These are phyloP conservation scores for Pseudofabraea citricarpa DNA, from an alignment of 2,329 filamentous ascomycete species.

Conservation along the genomic window DNA sequence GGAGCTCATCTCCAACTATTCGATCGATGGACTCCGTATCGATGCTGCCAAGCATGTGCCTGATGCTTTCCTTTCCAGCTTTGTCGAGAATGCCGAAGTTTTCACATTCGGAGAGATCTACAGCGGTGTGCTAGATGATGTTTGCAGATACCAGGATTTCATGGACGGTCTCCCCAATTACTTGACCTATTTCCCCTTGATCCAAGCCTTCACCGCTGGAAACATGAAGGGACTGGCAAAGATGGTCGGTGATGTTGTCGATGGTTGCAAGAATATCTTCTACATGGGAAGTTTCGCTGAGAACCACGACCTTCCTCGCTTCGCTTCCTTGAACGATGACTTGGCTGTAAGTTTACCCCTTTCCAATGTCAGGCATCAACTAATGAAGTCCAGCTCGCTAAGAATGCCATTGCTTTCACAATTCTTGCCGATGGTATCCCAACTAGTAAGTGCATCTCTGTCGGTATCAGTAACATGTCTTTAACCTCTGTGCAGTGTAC, in stretches of 20 bases:
- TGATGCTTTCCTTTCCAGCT: constrained; percentile 32
- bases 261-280: not conserved
- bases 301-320: constrained; percentile 7
- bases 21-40: constrained; percentile 36
- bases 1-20: constrained; percentile 36
- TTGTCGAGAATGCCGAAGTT: constrained; percentile 28
- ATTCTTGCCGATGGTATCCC: constrained; percentile 44
- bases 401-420: constrained; percentile 41
- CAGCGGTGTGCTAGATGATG: constrained; percentile 30
- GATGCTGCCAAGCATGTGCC: constrained; percentile 37
- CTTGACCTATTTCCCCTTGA: constrained; percentile 25
- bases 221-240: constrained; percentile 4
- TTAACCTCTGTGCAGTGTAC: constrained; percentile 32
- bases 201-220: constrained; percentile 6
- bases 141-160: constrained; percentile 39
- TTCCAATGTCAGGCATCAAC: not conserved
- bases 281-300: constrained; percentile 4
- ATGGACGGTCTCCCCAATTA: constrained; percentile 43
- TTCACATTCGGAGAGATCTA: constrained; percentile 35
- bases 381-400: constrained; percentile 22
- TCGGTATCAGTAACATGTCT: constrained; percentile 9
- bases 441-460: constrained; percentile 21
- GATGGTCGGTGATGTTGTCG: constrained; percentile 2
- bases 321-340: constrained; percentile 3
- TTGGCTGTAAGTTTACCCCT: constrained; percentile 1